Percentiles rank a stretch among this genome's conserved stretches.
Conservation (phyloP, 169 alveolate species). For the Theileria annulata region DNA sequence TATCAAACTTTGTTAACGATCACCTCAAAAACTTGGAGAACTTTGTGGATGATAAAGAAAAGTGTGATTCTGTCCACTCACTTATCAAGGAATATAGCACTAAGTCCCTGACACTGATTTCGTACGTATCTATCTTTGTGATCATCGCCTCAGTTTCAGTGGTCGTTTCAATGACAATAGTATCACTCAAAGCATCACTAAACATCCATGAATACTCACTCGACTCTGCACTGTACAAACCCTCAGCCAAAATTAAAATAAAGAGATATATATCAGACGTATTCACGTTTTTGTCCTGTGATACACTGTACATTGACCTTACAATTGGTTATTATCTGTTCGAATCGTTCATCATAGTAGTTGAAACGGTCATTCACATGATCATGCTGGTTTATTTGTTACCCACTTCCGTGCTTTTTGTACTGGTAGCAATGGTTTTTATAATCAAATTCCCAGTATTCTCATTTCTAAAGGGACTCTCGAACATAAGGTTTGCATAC, state of each 20-base stretch:
- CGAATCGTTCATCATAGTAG: conserved; percentile 17
- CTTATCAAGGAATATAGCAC: conserved; percentile 24
- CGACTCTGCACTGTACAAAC: conserved; percentile 31
- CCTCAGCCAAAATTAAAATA: conserved; percentile 12
- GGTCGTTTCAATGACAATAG: conserved; percentile 1
- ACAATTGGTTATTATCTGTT: conserved; percentile 26
- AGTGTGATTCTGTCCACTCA: background rate
- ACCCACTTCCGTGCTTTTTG: conserved; percentile 23
- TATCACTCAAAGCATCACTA: conserved; percentile 35
- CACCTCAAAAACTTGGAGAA: background rate
- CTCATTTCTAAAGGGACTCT: conserved; percentile 14
- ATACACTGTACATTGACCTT: conserved; percentile 50
- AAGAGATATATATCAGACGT: conserved; percentile 30
- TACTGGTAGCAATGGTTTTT: conserved; percentile 4
- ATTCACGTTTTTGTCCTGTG: conserved; percentile 44
- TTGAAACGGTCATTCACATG: conserved; percentile 22
- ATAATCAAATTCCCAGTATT: conserved; percentile 8
- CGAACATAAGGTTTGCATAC: conserved; percentile 21
- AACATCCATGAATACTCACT: conserved; percentile 35
- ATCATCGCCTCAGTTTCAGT: conserved; percentile 15
- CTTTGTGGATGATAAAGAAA: background rate
- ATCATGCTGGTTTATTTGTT: conserved; percentile 32
- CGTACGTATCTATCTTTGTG: background rate
- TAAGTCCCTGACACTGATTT: background rate
- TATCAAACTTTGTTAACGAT: conserved; percentile 21